A percentile compares a stretch with the other conserved stretches of the same genome.
Conservation (phyloP, 1,284 basidiomycete species). For the Trametes polyzona region DNA sequence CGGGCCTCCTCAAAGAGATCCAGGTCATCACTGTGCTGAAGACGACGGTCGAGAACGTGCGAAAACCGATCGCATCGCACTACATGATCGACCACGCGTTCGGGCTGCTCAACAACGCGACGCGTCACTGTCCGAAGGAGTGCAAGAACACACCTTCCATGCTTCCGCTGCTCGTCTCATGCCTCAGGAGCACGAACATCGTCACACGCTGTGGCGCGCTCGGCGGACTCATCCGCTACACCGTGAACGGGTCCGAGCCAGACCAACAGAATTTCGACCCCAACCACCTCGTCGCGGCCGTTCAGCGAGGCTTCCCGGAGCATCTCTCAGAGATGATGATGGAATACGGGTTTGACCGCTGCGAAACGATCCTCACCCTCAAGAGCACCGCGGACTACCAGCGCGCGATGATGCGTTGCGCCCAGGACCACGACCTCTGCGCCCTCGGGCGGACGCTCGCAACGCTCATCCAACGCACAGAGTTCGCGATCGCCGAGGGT, state of each 20-base stretch:
- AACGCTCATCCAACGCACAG: constrained; percentile 54
- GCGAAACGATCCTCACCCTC: constrained; percentile 50
- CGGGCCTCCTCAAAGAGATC: constrained; percentile 43
- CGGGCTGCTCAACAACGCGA: constrained; percentile 46
- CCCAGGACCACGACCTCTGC: constrained; percentile 52
- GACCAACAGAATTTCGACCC: constrained; percentile 52
- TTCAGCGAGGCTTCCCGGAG: constrained; percentile 46
- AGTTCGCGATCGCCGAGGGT: constrained; percentile 62
- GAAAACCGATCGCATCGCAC: constrained; percentile 47
- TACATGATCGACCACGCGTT: constrained; percentile 56
- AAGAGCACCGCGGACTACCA: constrained; percentile 47
- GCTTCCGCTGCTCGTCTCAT: constrained; percentile 55
- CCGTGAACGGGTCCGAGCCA: constrained; percentile 43
- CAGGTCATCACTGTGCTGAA: constrained; percentile 51
- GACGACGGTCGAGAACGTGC: constrained; percentile 45
- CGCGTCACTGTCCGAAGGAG: constrained; percentile 47
- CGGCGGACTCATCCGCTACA: constrained; percentile 55
- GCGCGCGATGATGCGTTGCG: constrained; percentile 52
- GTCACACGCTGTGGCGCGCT: constrained; percentile 52
- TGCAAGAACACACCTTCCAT: constrained; percentile 47
- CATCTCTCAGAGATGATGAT: constrained; percentile 51
- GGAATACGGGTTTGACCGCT: constrained; percentile 50
- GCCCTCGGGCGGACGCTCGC: constrained; percentile 53
- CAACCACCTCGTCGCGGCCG: constrained; percentile 41
- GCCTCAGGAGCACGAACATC: constrained; percentile 56